These are phyloP conservation scores for Xylaria hypoxylon DNA, from an alignment of 2,329 filamentous ascomycete genomes.

Conservation along the genomic window DNA sequence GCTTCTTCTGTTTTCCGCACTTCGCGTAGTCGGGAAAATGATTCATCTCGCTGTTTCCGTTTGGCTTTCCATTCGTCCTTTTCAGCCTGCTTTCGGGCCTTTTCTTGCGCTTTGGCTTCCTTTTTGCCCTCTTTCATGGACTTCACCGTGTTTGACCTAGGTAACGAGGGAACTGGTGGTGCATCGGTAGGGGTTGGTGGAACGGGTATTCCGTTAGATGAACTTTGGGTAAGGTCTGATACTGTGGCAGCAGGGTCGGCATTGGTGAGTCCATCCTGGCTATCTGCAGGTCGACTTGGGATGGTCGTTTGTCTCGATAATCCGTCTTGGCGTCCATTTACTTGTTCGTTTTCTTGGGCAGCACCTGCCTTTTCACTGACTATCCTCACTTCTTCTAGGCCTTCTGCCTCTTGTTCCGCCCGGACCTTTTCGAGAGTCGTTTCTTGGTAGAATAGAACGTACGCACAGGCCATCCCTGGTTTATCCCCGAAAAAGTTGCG, in stretches of 20 bases:
- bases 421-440: slow-evolving; percentile 75
- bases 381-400: slow-evolving; percentile 70
- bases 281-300: slow-evolving; percentile 58
- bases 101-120: slow-evolving; percentile 58
- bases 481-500: slow-evolving; percentile 97
- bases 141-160: slow-evolving; percentile 47
- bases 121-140: slow-evolving; percentile 75
- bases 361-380: slow-evolving; percentile 68
- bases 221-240: slow-evolving; percentile 53
- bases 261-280: slow-evolving; percentile 65
- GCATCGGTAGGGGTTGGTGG: slow-evolving; percentile 48
- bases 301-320: slow-evolving; percentile 65
- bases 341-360: slow-evolving; percentile 61
- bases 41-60: slow-evolving; percentile 58
- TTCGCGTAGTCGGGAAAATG: slow-evolving; percentile 52
- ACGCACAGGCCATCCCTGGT: slow-evolving; percentile 90
- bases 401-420: slow-evolving; percentile 86
- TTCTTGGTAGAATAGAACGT: slow-evolving; percentile 98
- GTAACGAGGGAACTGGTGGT: slow-evolving; percentile 37
- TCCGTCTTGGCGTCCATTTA: slow-evolving; percentile 56
- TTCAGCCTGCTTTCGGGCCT: slow-evolving; percentile 59
- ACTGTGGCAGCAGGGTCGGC: slow-evolving; percentile 76
- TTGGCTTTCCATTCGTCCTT: slow-evolving; percentile 60
- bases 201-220: slow-evolving; percentile 48
- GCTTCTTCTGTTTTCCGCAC: slow-evolving; percentile 61